Conservation (phyloP, 192 early-diverging fungal species). For the Glomus cerebriforme region DNA sequence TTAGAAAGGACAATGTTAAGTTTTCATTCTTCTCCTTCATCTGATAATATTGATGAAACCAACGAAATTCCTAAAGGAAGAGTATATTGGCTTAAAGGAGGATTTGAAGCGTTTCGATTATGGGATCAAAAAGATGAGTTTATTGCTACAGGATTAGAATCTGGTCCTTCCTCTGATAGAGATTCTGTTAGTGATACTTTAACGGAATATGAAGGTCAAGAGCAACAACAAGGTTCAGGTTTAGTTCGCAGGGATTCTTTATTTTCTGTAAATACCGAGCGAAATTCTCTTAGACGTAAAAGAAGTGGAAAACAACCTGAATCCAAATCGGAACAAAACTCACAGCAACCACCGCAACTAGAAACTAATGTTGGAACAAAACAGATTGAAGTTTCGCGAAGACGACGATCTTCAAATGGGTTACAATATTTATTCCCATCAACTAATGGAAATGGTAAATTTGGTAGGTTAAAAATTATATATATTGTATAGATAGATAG, state of each 20-base stretch:
- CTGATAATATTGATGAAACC: conserved; percentile 14
- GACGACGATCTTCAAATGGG: conserved; percentile 20
- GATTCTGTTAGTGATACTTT: conserved; percentile 10
- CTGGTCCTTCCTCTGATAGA: neutral
- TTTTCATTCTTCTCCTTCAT: conserved; percentile 14
- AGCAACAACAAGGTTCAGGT: neutral
- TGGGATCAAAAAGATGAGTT: conserved; percentile 42
- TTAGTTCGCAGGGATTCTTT: conserved; percentile 40
- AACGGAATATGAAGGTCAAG: neutral
- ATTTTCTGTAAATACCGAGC: conserved; percentile 46
- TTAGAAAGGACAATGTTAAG: conserved; percentile 39
- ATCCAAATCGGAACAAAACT: neutral
- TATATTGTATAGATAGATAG: too few species aligned
- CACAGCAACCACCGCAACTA: neutral
- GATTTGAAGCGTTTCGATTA: conserved; percentile 49
- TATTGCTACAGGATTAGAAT: conserved; percentile 13
- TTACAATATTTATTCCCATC: conserved; percentile 23
- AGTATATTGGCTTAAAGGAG: conserved; percentile 53
- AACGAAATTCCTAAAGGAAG: neutral
- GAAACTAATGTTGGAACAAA: neutral
- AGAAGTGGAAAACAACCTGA: neutral
- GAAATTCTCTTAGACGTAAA: conserved; percentile 20
- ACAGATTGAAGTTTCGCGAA: neutral
- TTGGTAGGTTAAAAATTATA: neutral
- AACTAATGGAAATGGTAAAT: neutral